Evolutionary conservation across 148 eudicot species (phyloP).

Genomic region (Silene conica): DNA sequence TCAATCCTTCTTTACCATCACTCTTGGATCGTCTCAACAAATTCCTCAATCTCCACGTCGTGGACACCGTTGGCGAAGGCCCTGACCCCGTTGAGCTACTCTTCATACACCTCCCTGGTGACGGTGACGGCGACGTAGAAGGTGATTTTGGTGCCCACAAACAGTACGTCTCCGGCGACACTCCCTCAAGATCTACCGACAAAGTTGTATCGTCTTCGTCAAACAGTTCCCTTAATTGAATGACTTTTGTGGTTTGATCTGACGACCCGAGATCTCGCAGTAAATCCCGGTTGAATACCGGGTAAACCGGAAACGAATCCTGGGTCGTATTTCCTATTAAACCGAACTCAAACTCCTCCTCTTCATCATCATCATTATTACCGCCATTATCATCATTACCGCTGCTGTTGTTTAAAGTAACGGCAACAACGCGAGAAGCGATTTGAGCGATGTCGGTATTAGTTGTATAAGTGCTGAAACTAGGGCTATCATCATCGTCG

Average conservation of each 20-base stretch:
- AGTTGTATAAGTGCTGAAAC: slow-evolving; percentile 6
- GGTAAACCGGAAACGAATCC: slow-evolving; percentile 1
- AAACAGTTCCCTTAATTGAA: background rate
- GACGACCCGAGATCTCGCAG: slow-evolving; percentile 1
- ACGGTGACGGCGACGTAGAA: background rate
- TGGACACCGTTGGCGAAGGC: background rate
- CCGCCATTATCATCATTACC: background rate
- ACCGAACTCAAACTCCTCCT: slow-evolving; percentile 9
- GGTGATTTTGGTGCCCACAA: slow-evolving; percentile 14
- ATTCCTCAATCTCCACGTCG: slow-evolving; percentile 11
- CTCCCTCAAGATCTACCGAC: background rate
- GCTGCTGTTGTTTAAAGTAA: background rate
- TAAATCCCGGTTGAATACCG: slow-evolving; percentile 13
- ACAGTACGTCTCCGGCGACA: slow-evolving; percentile 11
- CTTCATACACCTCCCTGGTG: slow-evolving; percentile 10
- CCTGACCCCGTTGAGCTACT: slow-evolving; percentile 9
- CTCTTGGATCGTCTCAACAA: slow-evolving; percentile 14
- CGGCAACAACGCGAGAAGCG: slow-evolving; percentile 1
- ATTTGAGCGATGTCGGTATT: background rate
- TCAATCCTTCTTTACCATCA: slow-evolving; percentile 15
- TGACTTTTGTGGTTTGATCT: background rate
- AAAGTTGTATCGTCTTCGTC: background rate
- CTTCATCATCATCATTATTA: background rate
- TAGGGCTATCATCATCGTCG: background rate
- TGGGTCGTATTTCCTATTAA: background rate